These are phyloP conservation scores for Collybia nuda DNA, from an alignment of 768 basidiomycete species.

Conservation along the genomic window DNA sequence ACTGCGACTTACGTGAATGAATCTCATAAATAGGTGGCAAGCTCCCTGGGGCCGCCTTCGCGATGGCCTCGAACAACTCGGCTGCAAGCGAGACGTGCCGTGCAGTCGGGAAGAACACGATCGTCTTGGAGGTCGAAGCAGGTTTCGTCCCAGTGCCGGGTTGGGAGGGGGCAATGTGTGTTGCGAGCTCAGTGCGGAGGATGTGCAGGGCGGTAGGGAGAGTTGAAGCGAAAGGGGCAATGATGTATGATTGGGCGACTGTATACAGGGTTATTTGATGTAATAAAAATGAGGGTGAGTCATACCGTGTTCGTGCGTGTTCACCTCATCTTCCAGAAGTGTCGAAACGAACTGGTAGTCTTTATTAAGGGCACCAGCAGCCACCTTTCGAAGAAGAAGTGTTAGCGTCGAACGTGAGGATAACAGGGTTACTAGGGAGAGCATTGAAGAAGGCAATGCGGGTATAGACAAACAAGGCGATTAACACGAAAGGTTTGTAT, in stretches of 20 bases:
- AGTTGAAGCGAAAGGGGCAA: constrained; percentile 39
- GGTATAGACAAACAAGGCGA: background rate
- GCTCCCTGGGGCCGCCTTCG: constrained; percentile 11
- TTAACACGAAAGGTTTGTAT: background rate
- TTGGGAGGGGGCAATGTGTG: constrained; percentile 32
- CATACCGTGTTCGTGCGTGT: constrained; percentile 61
- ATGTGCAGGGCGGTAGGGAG: constrained; percentile 41
- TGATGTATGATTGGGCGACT: constrained; percentile 48
- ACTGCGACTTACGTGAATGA: constrained; percentile 57
- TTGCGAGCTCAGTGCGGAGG: constrained; percentile 30
- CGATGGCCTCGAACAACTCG: constrained; percentile 25
- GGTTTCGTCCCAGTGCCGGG: constrained; percentile 9
- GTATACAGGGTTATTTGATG: background rate
- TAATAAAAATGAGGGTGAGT: background rate
- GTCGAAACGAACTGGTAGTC: constrained; percentile 56
- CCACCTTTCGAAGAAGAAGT: constrained; percentile 10
- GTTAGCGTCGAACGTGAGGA: background rate
- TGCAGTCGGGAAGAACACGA: constrained; percentile 71
- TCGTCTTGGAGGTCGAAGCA: constrained; percentile 20
- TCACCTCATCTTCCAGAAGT: constrained; percentile 52
- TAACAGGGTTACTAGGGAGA: no score
- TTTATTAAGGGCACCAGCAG: constrained; percentile 19
- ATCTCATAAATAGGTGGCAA: constrained; percentile 49
- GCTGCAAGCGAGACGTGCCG: constrained; percentile 48
- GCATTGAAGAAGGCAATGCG: background rate